A percentile compares a stretch with the other conserved stretches of the same genome.
phyloP scores from a whole-genome alignment of 352 stramenopile species.

The Pythium volutum region DNA sequence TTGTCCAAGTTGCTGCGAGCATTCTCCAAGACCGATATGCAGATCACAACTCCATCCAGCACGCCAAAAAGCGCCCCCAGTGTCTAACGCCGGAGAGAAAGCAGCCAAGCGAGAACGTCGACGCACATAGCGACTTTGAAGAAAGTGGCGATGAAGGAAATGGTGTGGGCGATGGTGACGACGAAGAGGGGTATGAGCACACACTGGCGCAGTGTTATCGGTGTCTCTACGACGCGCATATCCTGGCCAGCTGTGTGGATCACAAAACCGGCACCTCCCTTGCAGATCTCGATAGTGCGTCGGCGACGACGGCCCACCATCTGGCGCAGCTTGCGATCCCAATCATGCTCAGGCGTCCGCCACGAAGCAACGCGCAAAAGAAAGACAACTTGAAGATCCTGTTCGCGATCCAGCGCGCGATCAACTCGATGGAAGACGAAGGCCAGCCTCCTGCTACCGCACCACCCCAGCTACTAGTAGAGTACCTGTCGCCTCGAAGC shows the following conservation, averaged over 20 bases:
- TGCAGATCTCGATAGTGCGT: constrained; percentile 8
- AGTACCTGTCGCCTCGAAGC: constrained; percentile 39
- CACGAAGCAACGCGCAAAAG: constrained; percentile 71
- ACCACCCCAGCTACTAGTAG: constrained; percentile 16
- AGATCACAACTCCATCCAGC: constrained; percentile 1
- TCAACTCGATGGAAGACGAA: constrained; percentile 21
- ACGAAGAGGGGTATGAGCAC: constrained; percentile 40
- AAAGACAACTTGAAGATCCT: constrained; percentile 72
- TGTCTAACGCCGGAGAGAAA: not conserved
- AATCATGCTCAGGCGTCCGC: constrained; percentile 46
- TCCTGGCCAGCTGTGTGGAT: constrained; percentile 52
- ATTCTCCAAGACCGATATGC: constrained; percentile 8
- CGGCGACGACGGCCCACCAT: constrained; percentile 22
- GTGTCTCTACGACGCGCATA: constrained; percentile 72
- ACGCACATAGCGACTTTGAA: constrained; percentile 11
- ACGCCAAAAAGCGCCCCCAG: not conserved
- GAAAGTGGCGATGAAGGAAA: constrained; percentile 9
- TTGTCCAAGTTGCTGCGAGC: constrained; percentile 14
- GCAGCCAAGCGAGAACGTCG: not conserved
- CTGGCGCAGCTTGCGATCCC: constrained; percentile 57
- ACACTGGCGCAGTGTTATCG: constrained; percentile 65
- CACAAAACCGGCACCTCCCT: constrained; percentile 44
- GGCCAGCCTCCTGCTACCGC: not conserved
- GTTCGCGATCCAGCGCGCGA: constrained; percentile 44
- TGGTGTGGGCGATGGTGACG: constrained; percentile 4